Conservation (phyloP, 2,329 filamentous ascomycete genomes). For the Stachybotrys echinatus region DNA sequence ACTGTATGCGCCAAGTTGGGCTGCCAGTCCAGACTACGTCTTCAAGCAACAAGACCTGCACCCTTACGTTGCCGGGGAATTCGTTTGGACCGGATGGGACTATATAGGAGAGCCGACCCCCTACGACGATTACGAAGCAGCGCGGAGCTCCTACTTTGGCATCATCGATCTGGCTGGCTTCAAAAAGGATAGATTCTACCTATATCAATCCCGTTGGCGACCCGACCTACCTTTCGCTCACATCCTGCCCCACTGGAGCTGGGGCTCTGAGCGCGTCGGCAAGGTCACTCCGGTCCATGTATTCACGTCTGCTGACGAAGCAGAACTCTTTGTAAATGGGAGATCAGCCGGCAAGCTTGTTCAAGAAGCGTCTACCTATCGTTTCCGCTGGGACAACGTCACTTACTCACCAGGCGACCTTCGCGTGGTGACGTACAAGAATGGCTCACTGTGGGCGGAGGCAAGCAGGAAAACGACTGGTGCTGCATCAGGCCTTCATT, state of each 20-base stretch:
- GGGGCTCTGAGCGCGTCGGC: slow-evolving; percentile 36
- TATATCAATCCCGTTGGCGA: slow-evolving; percentile 50
- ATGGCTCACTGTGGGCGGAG: slow-evolving; percentile 38
- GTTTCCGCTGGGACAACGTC: slow-evolving; percentile 49
- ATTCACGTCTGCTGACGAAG: slow-evolving; percentile 44
- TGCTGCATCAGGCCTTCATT: slow-evolving; percentile 24
- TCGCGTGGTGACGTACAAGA: slow-evolving; percentile 40
- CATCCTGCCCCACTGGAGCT: slow-evolving; percentile 51
- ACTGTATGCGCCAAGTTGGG: slow-evolving; percentile 40
- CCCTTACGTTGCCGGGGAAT: slow-evolving; percentile 46
- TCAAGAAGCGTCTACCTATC: slow-evolving; percentile 30
- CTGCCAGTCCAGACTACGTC: slow-evolving; percentile 46
- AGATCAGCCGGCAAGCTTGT: slow-evolving; percentile 34
- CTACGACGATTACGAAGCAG: slow-evolving; percentile 26
- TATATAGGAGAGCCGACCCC: slow-evolving; percentile 45
- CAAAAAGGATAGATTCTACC: slow-evolving; percentile 47
- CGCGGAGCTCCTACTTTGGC: slow-evolving; percentile 48
- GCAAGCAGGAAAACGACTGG: slow-evolving; percentile 36
- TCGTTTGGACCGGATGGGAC: slow-evolving; percentile 45
- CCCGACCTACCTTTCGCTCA: slow-evolving; percentile 41
- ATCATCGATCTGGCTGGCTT: slow-evolving; percentile 53
- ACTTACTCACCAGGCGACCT: slow-evolving; percentile 41
- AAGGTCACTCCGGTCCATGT: slow-evolving; percentile 48
- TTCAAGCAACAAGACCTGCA: slow-evolving; percentile 41
- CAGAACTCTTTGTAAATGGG: slow-evolving; percentile 50